Percentiles rank a stretch among this genome's conserved stretches.
These are phyloP conservation scores for Lactarius trivialis DNA, from an alignment of 768 basidiomycete species.

Conservation along the genomic window DNA sequence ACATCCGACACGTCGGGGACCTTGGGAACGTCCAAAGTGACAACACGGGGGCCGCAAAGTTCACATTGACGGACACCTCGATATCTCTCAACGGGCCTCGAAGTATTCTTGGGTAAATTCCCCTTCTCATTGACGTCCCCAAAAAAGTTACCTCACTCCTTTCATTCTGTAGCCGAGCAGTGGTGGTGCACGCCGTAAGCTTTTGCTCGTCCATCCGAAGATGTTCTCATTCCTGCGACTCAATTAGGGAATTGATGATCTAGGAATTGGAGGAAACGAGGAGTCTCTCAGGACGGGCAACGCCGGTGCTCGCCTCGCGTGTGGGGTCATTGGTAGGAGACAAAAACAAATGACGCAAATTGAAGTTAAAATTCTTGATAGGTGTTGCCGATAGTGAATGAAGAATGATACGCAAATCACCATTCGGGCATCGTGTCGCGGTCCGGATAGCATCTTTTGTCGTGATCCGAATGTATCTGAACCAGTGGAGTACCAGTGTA, in stretches of 20 bases:
- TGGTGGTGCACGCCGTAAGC: constrained; percentile 67
- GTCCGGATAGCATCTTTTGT: neutral
- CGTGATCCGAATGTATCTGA: too few species aligned
- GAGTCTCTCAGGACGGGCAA: constrained; percentile 77
- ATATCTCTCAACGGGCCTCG: constrained; percentile 63
- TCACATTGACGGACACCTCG: constrained; percentile 51
- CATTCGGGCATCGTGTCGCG: neutral
- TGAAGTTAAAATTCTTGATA: neutral
- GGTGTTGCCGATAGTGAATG: neutral
- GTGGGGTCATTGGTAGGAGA: constrained; percentile 66
- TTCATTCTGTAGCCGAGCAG: constrained; percentile 43
- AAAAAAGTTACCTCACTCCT: neutral
- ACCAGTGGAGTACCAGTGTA: too few species aligned
- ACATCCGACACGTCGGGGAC: constrained; percentile 65
- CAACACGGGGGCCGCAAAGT: constrained; percentile 45
- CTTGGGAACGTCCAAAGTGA: constrained; percentile 69
- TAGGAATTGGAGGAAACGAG: constrained; percentile 60
- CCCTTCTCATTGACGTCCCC: neutral
- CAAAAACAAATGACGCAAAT: neutral
- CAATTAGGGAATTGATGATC: constrained; percentile 69
- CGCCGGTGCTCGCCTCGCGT: constrained; percentile 69
- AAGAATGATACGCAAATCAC: neutral
- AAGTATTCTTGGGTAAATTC: constrained; percentile 64
- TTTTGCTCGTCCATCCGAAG: constrained; percentile 4
- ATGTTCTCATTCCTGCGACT: neutral